phyloP scores from a whole-genome alignment of 208 protist genomes.

The Acanthamoeba pearcei region DNA sequence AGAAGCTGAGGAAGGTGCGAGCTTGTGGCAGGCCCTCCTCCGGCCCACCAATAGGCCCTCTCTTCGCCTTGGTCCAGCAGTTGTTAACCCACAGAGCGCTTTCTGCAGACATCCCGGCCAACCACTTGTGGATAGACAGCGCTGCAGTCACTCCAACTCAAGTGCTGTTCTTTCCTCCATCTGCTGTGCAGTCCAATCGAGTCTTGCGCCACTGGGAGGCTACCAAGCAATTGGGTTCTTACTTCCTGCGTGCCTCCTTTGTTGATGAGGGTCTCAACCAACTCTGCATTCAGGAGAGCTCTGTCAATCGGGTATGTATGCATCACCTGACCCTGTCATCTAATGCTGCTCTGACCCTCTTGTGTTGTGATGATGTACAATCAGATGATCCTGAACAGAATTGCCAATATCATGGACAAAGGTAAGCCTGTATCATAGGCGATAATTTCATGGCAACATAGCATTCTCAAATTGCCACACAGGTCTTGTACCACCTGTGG shows the following conservation, averaged over 20 bases:
- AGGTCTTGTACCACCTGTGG: conserved; percentile 15
- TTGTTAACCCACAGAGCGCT: conserved; percentile 18
- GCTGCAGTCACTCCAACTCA: background rate
- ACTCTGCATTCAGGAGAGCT: background rate
- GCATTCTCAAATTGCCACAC: background rate
- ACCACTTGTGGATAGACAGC: conserved; percentile 6
- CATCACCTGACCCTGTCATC: background rate
- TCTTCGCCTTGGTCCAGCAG: background rate
- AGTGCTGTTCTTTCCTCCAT: conserved; percentile 27
- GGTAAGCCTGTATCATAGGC: background rate
- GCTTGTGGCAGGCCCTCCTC: background rate
- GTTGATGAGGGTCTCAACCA: background rate
- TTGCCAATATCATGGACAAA: conserved; percentile 12
- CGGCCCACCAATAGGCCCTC: background rate
- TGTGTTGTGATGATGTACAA: background rate
- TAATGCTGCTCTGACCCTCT: conserved; percentile 16
- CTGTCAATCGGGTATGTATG: conserved; percentile 12
- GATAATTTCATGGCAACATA: background rate
- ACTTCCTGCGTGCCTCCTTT: background rate
- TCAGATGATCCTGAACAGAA: conserved; percentile 23
- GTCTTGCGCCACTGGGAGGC: conserved; percentile 3
- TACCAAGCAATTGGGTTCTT: conserved; percentile 1
- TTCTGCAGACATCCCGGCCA: conserved; percentile 16
- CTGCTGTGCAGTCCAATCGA: conserved; percentile 8
- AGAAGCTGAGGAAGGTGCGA: conserved; percentile 6